Base-by-base conservation (phyloP, 441 rosid species). In the Metrosideros polymorpha region DNA sequence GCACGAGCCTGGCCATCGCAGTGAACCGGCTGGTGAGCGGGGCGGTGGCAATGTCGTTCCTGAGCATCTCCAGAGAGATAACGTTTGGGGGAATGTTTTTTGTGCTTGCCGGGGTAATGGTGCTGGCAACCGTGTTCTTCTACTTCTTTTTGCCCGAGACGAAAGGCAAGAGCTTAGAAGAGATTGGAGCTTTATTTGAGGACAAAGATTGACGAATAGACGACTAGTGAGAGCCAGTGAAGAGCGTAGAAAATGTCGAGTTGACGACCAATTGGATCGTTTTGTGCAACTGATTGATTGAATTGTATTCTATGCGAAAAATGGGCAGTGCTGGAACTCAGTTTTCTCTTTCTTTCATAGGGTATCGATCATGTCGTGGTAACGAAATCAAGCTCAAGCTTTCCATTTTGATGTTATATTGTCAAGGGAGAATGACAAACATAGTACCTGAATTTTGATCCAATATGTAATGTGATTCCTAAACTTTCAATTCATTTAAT, bases 11-110 rank as follows among this genome's bases (percentile, higher is more conserved):
- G 83, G 89, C 89, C 19, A 83, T 88, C 32, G 83, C 89, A 14
- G 87, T 83, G 84, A 88, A 88, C 79, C 55, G 87, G 87, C 52
- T 88, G 87, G 87, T 88, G 84, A 88, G 89, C 4, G 86, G 89
- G 61, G 90, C 89, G 75, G 89, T 92, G 50, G 88, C 98, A 2
- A 93, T 94, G 96, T 91, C 96, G 12, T 93, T 94, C 83, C 55
- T 93, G 87, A 89, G 90, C 51, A 42, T 89, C 2, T 87, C 94
- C 0, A 56, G 59, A 27, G 91, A 89, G 84, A 87, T 94, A 3
- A 88, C 90, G 2, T 94, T 93, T 82, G 96, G 92, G 1, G 94
- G 93, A 12, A 86, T 89, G 88, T 95, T 95, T 84, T 89, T 91
- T 19, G 66, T 90, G 88, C 90, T 95, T 0, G 85, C 94, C 0